Percentiles rank a stretch among this genome's conserved stretches.
Conservation (phyloP, 345 rosid genomes). For the Cardamine resedifolia region DNA sequence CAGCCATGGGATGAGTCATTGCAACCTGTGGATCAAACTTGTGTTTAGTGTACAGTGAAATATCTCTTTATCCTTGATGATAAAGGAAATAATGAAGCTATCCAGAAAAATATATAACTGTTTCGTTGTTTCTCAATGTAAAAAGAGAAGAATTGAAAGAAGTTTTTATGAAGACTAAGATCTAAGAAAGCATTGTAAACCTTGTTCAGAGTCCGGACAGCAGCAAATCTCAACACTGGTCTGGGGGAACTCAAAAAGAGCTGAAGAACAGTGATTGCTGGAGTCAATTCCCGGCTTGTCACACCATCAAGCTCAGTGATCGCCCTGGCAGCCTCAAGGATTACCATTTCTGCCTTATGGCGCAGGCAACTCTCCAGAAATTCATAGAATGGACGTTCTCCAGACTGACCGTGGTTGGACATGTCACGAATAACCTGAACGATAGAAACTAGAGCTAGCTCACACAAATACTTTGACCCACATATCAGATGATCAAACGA, state of each 20-base stretch:
- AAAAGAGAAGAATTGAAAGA: not conserved
- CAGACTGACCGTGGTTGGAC: constrained; percentile 64
- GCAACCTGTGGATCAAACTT: constrained; percentile 66
- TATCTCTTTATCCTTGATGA: not conserved
- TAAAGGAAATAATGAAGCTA: constrained; percentile 1
- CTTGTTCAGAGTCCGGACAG: constrained; percentile 98
- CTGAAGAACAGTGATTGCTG: constrained; percentile 97
- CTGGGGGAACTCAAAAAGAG: constrained; percentile 95
- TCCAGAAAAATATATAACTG: not conserved
- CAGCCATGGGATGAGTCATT: constrained; percentile 99
- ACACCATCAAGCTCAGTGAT: constrained; percentile 95
- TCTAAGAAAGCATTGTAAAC: constrained; percentile 32
- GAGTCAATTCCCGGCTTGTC: constrained; percentile 89
- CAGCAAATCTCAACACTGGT: constrained; percentile 97
- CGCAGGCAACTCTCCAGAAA: constrained; percentile 95
- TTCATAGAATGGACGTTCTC: constrained; percentile 95
- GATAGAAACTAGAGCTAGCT: constrained; percentile 10
- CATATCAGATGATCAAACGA: not conserved
- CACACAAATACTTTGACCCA: not conserved
- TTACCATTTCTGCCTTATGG: constrained; percentile 98
- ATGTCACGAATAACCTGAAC: constrained; percentile 88
- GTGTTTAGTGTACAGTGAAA: constrained; percentile 21
- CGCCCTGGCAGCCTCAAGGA: constrained; percentile 99
- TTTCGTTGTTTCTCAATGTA: not conserved
- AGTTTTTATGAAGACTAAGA: not conserved